A percentile compares a stretch with the other conserved stretches of the same genome.
These are phyloP conservation scores for Endothia cerciana DNA, from an alignment of 2,329 filamentous ascomycete species.

Conservation along the genomic window DNA sequence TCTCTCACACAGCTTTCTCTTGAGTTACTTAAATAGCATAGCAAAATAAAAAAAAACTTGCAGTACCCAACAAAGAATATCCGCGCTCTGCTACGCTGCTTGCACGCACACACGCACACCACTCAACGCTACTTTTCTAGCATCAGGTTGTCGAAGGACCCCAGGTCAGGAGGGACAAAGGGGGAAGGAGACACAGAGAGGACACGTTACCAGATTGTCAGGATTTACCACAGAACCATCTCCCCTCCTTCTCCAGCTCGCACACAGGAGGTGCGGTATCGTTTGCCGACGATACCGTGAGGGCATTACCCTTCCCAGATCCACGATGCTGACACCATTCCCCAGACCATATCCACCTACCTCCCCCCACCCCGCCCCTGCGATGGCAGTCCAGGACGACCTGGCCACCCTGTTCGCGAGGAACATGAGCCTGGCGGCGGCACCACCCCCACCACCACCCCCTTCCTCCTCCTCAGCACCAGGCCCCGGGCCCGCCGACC, in stretches of 20 bases:
- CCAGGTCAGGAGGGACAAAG: background rate
- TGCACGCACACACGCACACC: slow-evolving; percentile 14
- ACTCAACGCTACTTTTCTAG: slow-evolving; percentile 17
- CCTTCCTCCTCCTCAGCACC: slow-evolving; percentile 25
- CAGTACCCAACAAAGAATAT: slow-evolving; percentile 20
- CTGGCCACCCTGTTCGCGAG: slow-evolving; percentile 79
- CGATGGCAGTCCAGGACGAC: slow-evolving; percentile 76
- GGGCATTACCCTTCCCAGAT: background rate
- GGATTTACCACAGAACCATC: slow-evolving; percentile 16
- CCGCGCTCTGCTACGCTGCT: slow-evolving; percentile 20
- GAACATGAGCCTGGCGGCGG: slow-evolving; percentile 65
- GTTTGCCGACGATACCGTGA: slow-evolving; percentile 10
- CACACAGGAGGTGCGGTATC: slow-evolving; percentile 2
- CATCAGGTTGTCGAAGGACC: slow-evolving; percentile 17
- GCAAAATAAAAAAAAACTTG: slow-evolving; percentile 51
- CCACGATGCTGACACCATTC: slow-evolving; percentile 8
- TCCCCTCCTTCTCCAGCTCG: background rate
- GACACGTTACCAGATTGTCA: slow-evolving; percentile 22
- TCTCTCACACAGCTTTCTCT: slow-evolving; percentile 28
- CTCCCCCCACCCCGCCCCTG: slow-evolving; percentile 43
- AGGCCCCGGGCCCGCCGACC: slow-evolving; percentile 36
- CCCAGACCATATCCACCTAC: slow-evolving; percentile 11
- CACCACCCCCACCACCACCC: slow-evolving; percentile 38
- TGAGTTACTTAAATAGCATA: slow-evolving; percentile 56
- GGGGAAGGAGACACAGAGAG: background rate